Percentiles rank a stretch among this genome's conserved stretches.
Evolutionary conservation across 2,329 filamentous ascomycete genomes (phyloP).

Genomic region (Leptographium galeiforme): DNA sequence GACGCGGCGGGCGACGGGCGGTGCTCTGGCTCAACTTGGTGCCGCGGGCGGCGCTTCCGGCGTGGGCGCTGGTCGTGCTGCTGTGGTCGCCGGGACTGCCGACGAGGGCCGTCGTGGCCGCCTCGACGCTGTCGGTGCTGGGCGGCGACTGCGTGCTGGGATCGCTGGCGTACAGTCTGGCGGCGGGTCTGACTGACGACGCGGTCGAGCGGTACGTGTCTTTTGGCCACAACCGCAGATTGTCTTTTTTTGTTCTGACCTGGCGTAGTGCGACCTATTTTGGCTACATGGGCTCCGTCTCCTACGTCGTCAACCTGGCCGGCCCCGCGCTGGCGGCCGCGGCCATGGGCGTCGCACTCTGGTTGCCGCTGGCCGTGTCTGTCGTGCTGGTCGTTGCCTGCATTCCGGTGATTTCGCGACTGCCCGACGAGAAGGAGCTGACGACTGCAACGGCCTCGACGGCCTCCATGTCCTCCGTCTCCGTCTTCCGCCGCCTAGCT

Average conservation of each 20-base stretch:
- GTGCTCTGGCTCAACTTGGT: constrained; percentile 31
- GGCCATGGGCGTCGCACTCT: constrained; percentile 28
- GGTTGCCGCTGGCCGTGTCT: constrained; percentile 31
- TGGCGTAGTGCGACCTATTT: constrained; percentile 30
- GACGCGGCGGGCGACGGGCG: constrained; percentile 21
- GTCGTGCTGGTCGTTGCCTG: constrained; percentile 22
- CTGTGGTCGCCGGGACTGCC: constrained; percentile 24
- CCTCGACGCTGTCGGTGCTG: constrained; percentile 28
- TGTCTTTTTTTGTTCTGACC: not conserved
- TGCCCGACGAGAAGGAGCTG: constrained; percentile 14
- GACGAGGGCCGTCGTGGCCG: constrained; percentile 24
- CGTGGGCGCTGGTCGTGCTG: constrained; percentile 26
- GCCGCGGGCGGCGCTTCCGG: constrained; percentile 25
- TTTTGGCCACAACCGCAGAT: too few relatives aligned
- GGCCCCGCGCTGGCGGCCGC: constrained; percentile 32
- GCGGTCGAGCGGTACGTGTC: constrained; percentile 19
- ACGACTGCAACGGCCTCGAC: not conserved
- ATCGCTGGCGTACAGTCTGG: constrained; percentile 32
- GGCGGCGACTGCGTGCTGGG: constrained; percentile 38
- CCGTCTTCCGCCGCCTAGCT: constrained; percentile 18
- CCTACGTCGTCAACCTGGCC: constrained; percentile 31
- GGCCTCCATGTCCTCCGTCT: not conserved
- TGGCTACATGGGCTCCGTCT: constrained; percentile 34
- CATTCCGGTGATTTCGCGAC: constrained; percentile 17
- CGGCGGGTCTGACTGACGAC: constrained; percentile 29